Evolutionary conservation across 2,329 filamentous ascomycete species (phyloP).

Genomic region (Tolypocladium cylindrosporum): DNA sequence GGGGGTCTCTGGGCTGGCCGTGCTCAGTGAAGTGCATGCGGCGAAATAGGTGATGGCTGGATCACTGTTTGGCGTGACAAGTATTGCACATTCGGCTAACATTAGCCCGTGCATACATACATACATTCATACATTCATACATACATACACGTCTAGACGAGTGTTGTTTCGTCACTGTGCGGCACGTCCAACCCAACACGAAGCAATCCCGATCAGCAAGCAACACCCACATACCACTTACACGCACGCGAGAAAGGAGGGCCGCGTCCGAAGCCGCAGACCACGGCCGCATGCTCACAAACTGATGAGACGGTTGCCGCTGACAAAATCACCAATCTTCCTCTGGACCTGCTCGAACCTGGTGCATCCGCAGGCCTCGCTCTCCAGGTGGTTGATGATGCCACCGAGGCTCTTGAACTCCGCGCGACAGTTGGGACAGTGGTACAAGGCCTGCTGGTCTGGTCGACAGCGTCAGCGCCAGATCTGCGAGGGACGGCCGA

Average conservation of each 20-base stretch:
- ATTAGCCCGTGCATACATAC: not conserved
- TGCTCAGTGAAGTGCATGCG: too few relatives aligned
- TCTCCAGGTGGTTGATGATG: conserved; percentile 33
- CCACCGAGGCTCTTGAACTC: conserved; percentile 28
- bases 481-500: not conserved
- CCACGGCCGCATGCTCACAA: too few relatives aligned
- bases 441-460: conserved; percentile 26
- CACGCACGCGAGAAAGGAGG: too few relatives aligned
- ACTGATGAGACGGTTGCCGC: not conserved
- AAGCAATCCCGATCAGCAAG: too few relatives aligned
- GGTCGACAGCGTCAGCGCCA: not conserved
- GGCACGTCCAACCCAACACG: too few relatives aligned
- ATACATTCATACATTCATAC: too few relatives aligned
- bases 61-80: not conserved
- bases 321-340: conserved; percentile 1
- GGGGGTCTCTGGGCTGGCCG: too few relatives aligned
- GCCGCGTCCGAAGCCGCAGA: too few relatives aligned
- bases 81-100: not conserved
- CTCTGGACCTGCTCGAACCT: conserved; percentile 26
- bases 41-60: too few relatives aligned
- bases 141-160: too few relatives aligned
- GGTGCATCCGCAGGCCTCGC: conserved; percentile 27
- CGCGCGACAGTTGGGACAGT: conserved; percentile 28
- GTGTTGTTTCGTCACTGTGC: too few relatives aligned
- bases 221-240: too few relatives aligned